A percentile compares a stretch with the other conserved stretches of the same genome.
These are phyloP conservation scores for Candida pseudoviswanathii DNA, from an alignment of 1,139 yeast genomes.

Conservation along the genomic window DNA sequence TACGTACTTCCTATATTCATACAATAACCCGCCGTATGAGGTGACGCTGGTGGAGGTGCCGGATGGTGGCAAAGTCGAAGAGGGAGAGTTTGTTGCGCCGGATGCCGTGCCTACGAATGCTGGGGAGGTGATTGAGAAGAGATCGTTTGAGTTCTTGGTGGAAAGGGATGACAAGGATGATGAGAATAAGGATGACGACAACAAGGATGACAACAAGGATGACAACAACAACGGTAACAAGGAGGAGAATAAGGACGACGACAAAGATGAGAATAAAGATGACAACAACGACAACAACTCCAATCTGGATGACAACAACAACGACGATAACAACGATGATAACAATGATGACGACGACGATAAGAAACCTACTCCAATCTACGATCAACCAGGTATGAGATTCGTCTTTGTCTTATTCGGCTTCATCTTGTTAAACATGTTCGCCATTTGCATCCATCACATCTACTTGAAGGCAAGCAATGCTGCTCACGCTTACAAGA, in stretches of 20 bases:
- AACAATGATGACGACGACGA: slow-evolving; percentile 5
- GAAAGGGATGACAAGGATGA: background rate
- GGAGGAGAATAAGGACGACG: background rate
- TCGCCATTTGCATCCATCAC: slow-evolving; percentile 41
- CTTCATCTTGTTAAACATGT: slow-evolving; percentile 33
- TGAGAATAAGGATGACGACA: background rate
- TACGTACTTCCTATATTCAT: slow-evolving; percentile 1
- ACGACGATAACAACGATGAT: slow-evolving; percentile 2
- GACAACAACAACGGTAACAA: background rate
- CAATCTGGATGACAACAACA: background rate
- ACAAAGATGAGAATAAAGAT: background rate
- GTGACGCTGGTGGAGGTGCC: background rate
- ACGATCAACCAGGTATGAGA: slow-evolving; percentile 23
- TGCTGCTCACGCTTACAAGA: slow-evolving; percentile 34
- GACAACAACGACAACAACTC: slow-evolving; percentile 1
- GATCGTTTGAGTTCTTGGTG: slow-evolving; percentile 3
- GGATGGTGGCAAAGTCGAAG: too few species aligned
- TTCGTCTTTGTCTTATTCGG: slow-evolving; percentile 35
- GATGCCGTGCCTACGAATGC: background rate
- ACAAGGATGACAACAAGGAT: background rate
- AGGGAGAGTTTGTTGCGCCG: background rate
- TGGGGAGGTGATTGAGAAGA: background rate
- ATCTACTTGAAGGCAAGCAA: slow-evolving; percentile 31
- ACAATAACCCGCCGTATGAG: background rate
- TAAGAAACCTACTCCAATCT: slow-evolving; percentile 13